Conservation (phyloP, 1,284 basidiomycete genomes). For the Gymnopus androsaceus region DNA sequence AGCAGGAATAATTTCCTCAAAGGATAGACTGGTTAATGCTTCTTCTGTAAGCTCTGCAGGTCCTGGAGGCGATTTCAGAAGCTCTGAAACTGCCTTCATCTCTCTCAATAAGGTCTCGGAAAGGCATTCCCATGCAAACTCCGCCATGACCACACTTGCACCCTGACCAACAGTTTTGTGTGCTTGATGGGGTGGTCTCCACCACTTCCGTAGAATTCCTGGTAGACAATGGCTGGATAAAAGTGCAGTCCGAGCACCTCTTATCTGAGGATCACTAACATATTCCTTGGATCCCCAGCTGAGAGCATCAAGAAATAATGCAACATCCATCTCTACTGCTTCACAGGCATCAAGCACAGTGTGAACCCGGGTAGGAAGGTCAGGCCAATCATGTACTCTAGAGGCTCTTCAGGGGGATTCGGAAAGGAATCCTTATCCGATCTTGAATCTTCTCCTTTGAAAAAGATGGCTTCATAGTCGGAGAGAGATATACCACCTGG, state of each 20-base stretch:
- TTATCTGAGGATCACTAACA: slow-evolving; percentile 10
- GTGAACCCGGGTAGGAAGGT: too few species aligned
- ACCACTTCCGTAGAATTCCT: slow-evolving; percentile 23
- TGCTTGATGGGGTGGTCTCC: slow-evolving; percentile 18
- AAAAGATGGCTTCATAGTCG: too few species aligned
- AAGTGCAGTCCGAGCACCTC: slow-evolving; percentile 17
- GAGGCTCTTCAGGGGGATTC: too few species aligned
- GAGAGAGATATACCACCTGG: too few species aligned
- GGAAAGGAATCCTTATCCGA: too few species aligned
- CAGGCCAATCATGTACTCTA: too few species aligned
- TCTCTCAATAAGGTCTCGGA: slow-evolving; percentile 17
- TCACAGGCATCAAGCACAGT: too few species aligned
- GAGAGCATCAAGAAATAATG: slow-evolving; percentile 18
- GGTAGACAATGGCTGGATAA: slow-evolving; percentile 22
- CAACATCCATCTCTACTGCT: too few species aligned
- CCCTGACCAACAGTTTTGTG: slow-evolving; percentile 1
- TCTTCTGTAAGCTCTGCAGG: slow-evolving; percentile 17
- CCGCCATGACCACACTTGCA: slow-evolving; percentile 17
- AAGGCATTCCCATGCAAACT: slow-evolving; percentile 17
- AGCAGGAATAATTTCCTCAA: slow-evolving; percentile 14
- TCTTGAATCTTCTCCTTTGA: too few species aligned
- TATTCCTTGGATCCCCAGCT: slow-evolving; percentile 22
- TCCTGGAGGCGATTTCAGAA: slow-evolving; percentile 12
- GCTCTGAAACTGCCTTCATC: slow-evolving; percentile 10
- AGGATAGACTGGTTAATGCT: slow-evolving; percentile 13